Evolutionary conservation across 78 protist genomes (phyloP).

Genomic region (Bodo saltans): DNA sequence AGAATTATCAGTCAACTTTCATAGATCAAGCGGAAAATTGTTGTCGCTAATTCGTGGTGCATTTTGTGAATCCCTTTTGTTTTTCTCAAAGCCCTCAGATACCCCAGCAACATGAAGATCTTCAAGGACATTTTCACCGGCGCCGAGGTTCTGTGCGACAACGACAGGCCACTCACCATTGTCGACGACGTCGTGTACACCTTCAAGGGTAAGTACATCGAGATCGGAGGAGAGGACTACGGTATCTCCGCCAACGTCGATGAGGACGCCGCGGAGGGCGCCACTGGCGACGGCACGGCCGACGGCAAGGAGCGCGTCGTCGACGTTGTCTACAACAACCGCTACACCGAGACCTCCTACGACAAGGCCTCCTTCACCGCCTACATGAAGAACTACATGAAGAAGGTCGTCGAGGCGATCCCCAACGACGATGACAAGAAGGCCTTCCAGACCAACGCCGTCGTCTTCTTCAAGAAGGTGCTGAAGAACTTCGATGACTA

Average conservation of each 20-base stretch:
- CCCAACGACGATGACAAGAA: slow-evolving; percentile 57
- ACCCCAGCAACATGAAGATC: background rate
- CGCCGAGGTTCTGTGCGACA: background rate
- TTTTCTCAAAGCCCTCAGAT: background rate
- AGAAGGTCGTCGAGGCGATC: slow-evolving; percentile 37
- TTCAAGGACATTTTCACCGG: background rate
- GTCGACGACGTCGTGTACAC: too few species aligned
- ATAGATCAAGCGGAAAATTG: too few species aligned
- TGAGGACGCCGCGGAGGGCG: background rate
- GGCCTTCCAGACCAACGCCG: slow-evolving; percentile 52
- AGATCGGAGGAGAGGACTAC: background rate
- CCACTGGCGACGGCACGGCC: slow-evolving; percentile 14
- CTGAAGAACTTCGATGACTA: slow-evolving; percentile 54
- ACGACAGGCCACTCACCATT: background rate
- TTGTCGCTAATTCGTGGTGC: too few species aligned
- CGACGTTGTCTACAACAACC: slow-evolving; percentile 26
- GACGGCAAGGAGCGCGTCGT: slow-evolving; percentile 41
- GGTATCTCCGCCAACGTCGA: background rate
- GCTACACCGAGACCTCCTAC: slow-evolving; percentile 30
- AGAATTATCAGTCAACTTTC: too few species aligned
- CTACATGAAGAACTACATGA: slow-evolving; percentile 73
- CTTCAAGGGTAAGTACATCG: background rate
- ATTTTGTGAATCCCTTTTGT: background rate
- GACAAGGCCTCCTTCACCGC: slow-evolving; percentile 60
- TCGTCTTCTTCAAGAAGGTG: slow-evolving; percentile 42